phyloP scores from a whole-genome alignment of 2,329 filamentous ascomycete genomes.

The Juglanconis oblonga region DNA sequence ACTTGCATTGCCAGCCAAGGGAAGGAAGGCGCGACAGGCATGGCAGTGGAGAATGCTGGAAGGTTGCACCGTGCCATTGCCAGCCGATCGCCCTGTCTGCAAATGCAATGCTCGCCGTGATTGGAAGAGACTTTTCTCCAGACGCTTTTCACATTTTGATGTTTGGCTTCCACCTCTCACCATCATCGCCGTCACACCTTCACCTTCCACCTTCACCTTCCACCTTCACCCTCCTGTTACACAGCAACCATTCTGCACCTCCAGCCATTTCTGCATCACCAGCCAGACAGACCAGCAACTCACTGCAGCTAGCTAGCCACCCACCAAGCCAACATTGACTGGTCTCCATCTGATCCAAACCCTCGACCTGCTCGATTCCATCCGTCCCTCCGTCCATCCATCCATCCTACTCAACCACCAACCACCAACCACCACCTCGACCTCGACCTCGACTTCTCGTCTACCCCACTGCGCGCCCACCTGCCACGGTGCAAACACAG shows the following conservation, averaged over 20 bases:
- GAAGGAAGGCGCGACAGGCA: too few species aligned
- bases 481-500: neutral
- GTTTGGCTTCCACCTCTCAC: neutral
- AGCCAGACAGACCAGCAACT: neutral
- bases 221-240: neutral
- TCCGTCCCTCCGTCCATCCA: neutral
- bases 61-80: neutral
- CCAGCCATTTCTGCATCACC: neutral
- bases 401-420: neutral
- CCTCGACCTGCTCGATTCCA: too few species aligned
- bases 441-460: neutral
- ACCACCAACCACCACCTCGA: neutral
- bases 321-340: neutral
- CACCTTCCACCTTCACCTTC: neutral
- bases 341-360: neutral
- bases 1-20: too few species aligned
- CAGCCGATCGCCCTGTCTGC: neutral
- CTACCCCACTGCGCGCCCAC: neutral
- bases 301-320: too few species aligned
- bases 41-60: neutral
- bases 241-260: neutral
- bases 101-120: neutral
- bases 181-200: neutral
- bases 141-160: constrained; percentile 5
- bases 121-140: constrained; percentile 10